Evolutionary conservation across 192 early-diverging fungal species (phyloP).

Genomic region (Powellomyces hirtus): DNA sequence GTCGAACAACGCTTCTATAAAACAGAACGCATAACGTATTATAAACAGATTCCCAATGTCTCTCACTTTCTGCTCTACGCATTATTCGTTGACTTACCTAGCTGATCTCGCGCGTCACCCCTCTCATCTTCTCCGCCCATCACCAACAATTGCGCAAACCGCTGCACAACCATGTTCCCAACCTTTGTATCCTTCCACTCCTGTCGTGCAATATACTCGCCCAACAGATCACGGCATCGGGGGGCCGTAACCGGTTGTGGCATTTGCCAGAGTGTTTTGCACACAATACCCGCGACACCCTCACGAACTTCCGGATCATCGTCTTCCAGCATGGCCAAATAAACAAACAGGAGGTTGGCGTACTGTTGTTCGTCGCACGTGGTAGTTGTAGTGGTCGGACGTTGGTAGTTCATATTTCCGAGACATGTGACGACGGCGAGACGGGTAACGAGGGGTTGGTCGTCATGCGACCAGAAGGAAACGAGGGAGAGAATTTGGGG

Average conservation of each 20-base stretch:
- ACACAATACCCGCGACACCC: constrained; percentile 60
- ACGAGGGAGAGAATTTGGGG: constrained; percentile 10
- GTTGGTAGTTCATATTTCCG: not conserved
- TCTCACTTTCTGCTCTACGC: too few species aligned
- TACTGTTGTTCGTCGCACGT: constrained; percentile 4
- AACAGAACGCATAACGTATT: too few species aligned
- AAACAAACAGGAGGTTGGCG: constrained; percentile 51
- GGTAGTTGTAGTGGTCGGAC: not conserved
- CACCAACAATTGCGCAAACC: too few species aligned
- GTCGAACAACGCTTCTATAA: not conserved
- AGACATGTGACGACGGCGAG: constrained; percentile 50
- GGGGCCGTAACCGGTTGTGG: constrained; percentile 53
- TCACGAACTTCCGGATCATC: constrained; percentile 76
- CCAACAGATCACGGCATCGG: constrained; percentile 52
- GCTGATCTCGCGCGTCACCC: constrained; percentile 18
- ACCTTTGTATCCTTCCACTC: too few species aligned
- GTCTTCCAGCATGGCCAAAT: constrained; percentile 63
- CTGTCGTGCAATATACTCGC: constrained; percentile 38
- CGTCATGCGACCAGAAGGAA: constrained; percentile 46
- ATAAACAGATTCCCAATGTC: too few species aligned
- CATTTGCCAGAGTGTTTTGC: too few species aligned
- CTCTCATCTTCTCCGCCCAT: too few species aligned
- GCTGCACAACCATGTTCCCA: too few species aligned
- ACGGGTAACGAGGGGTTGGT: constrained; percentile 57
- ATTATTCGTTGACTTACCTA: not conserved